Evolutionary conservation across 371 early-diverging fungal genomes (phyloP), one percentile per base, ranked within the genome.

Genomic region (Saksenaea vasiformis): DNA sequence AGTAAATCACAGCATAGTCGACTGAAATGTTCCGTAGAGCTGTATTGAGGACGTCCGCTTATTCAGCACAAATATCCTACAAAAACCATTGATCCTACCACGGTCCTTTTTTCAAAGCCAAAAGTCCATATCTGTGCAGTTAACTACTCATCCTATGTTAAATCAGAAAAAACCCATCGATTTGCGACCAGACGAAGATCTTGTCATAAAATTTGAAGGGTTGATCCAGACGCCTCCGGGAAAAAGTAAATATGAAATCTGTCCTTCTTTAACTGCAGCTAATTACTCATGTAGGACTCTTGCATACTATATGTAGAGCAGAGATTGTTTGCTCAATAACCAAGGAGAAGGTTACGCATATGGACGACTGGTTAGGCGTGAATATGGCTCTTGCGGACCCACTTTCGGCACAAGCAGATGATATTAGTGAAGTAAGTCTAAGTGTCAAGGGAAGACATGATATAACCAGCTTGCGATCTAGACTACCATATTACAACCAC

Each of bases 201-300:
- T 77, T 17, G 63, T 74, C 7, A 68, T 77, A 22, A 70, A 74
- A 26, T 74, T 77, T 47, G 74, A 77, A 67, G 78, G 78, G 0
- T 62, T 77, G 15, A 67, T 77, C 7, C 64, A 77, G 26, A 57
- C 43, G 4, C 43, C 41, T 28, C 56, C 37, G 22, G 58, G 37
- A 11, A 72, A 67, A 27, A 43, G 70, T 64, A 70, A 26, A 36
- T 35, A 10, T 17, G 57, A 24, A 24, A 17, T 58, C 17, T 9
- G 15, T 56, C 26, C 5, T 34, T 5, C 19, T 5, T 13, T 24
- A 9, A 10, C 1, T 17, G 14, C 10, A 2, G 41, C 22, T 5
- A 35, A 13, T 4, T n/a, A 24, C 14, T 22, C 1, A 11, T 61
- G 59, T 10, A 62, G 58, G 15, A 35, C 7, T 7, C 31, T 31